Conservation (phyloP, 1,139 yeast genomes). For the Neolecta irregularis region DNA sequence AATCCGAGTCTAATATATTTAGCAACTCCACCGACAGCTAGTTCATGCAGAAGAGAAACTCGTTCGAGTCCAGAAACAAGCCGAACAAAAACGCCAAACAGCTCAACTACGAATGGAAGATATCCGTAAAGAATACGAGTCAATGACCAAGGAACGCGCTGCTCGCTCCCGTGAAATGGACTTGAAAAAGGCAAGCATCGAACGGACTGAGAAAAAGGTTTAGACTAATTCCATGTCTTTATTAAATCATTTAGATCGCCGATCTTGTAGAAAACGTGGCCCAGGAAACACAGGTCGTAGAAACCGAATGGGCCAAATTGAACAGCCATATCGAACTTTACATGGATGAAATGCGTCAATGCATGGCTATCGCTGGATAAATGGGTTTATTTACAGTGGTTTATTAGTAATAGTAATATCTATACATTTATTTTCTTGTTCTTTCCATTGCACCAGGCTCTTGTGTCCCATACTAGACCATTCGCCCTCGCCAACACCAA, state of each 20-base stretch:
- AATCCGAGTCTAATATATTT: constrained; percentile 19
- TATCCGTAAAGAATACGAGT: constrained; percentile 34
- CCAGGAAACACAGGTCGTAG: constrained; percentile 39
- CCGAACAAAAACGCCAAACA: constrained; percentile 33
- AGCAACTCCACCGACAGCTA: constrained; percentile 39
- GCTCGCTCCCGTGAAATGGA: constrained; percentile 38
- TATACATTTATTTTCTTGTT: no score
- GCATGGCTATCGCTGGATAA: constrained; percentile 20
- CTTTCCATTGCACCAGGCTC: no score
- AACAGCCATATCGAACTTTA: constrained; percentile 38
- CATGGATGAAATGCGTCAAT: constrained; percentile 34
- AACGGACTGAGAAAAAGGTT: constrained; percentile 33
- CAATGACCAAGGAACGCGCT: constrained; percentile 36
- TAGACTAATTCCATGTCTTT: no score
- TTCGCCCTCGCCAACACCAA: no score
- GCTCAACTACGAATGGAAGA: constrained; percentile 34
- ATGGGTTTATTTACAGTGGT: no score
- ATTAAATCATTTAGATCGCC: no score
- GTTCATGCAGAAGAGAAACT: constrained; percentile 40
- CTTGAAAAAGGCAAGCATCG: constrained; percentile 34
- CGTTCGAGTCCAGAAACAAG: constrained; percentile 34
- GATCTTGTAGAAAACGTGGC: constrained; percentile 34
- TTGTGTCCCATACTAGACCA: no score
- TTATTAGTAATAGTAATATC: no score
- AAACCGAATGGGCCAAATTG: constrained; percentile 39